Conservation (phyloP, 1,284 basidiomycete species). For the Amylostereum chailletii region DNA sequence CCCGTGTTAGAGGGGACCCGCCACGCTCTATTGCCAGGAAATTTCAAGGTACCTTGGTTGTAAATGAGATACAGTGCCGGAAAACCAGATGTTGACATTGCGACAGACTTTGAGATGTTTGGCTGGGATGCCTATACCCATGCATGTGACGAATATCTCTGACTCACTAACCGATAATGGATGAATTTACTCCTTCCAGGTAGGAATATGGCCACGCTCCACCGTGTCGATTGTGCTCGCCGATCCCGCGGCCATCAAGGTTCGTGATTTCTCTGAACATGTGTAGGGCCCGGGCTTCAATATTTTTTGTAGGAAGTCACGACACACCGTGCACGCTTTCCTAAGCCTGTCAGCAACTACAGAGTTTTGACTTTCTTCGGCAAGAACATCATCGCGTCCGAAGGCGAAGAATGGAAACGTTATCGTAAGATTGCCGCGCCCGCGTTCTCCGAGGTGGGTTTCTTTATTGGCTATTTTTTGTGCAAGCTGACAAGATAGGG, state of each 20-base stretch:
- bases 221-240: constrained; percentile 1
- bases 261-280: neutral
- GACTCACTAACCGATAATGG: too few relatives aligned
- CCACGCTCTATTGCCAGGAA: too few relatives aligned
- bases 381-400: constrained; percentile 47
- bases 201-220: constrained; percentile 2
- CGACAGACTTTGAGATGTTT: too few relatives aligned
- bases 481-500: neutral
- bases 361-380: constrained; percentile 30
- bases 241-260: constrained; percentile 9
- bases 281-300: neutral
- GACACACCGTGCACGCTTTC: constrained; percentile 20
- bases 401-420: constrained; percentile 53
- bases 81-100: too few relatives aligned
- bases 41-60: too few relatives aligned
- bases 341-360: constrained; percentile 26
- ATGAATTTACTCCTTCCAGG: neutral
- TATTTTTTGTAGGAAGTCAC: constrained; percentile 15
- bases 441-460: constrained; percentile 31
- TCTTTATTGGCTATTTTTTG: neutral
- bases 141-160: too few relatives aligned
- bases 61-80: too few relatives aligned
- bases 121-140: too few relatives aligned
- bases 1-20: too few relatives aligned
- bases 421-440: constrained; percentile 40